phyloP scores from a whole-genome alignment of 2,329 filamentous ascomycete genomes.

The Xenoacremonium recifei region DNA sequence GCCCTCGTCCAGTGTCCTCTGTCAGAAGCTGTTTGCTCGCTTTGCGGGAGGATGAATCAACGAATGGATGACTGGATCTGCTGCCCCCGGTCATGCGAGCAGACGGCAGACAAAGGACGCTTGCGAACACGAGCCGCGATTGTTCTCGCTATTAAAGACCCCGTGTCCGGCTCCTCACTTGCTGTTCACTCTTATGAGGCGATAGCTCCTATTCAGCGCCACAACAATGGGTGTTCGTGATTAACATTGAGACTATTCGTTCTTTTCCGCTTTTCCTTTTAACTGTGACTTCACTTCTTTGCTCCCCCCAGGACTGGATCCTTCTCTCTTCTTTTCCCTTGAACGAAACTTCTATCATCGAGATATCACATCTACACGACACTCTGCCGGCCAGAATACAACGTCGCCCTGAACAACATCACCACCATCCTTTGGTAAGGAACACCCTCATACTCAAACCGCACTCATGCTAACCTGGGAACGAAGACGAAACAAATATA shows the following conservation, averaged over 20 bases:
- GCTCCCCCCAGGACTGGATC: slow-evolving; percentile 12
- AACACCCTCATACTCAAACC: background rate
- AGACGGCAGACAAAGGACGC: no score
- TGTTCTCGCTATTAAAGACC: slow-evolving; percentile 23
- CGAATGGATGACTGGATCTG: no score
- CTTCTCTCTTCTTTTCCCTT: slow-evolving; percentile 11
- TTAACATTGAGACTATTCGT: slow-evolving; percentile 16
- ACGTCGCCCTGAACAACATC: no score
- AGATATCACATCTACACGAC: background rate
- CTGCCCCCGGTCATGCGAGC: no score
- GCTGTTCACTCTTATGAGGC: slow-evolving; percentile 18
- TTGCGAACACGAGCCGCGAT: no score
- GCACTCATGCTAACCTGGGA: background rate
- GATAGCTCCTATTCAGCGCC: slow-evolving; percentile 17
- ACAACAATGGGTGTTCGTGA: slow-evolving; percentile 27
- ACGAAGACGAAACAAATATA: background rate
- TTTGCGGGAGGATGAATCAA: no score
- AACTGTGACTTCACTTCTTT: slow-evolving; percentile 14
- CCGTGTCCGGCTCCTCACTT: slow-evolving; percentile 11
- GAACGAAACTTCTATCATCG: background rate
- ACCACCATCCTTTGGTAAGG: background rate
- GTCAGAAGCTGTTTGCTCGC: no score
- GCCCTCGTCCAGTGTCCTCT: no score
- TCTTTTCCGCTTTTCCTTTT: slow-evolving; percentile 19
- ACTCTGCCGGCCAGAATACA: no score